These are phyloP conservation scores for Penicillium daleae DNA, from an alignment of 495 filamentous ascomycete genomes.

Conservation along the genomic window DNA sequence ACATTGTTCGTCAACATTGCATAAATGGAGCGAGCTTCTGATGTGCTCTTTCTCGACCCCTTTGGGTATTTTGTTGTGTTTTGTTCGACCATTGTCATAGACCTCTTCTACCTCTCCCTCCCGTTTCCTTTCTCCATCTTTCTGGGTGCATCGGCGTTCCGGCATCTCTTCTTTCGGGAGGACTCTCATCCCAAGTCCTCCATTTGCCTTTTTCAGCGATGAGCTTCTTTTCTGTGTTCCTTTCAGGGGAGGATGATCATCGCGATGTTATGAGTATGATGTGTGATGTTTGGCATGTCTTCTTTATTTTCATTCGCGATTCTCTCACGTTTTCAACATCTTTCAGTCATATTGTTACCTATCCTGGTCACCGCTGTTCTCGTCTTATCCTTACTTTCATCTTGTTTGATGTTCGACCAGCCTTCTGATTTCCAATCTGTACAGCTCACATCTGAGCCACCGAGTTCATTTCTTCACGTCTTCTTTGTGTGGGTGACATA, in stretches of 20 bases:
- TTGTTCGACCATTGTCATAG: slow-evolving; percentile 23
- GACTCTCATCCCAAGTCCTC: slow-evolving; percentile 14
- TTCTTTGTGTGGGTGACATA: slow-evolving; percentile 16
- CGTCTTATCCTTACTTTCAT: slow-evolving; percentile 9
- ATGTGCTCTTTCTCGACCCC: background rate
- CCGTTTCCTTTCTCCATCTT: slow-evolving; percentile 24
- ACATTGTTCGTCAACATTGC: slow-evolving; percentile 72
- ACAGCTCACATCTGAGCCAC: background rate
- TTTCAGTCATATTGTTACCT: background rate
- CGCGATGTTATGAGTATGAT: slow-evolving; percentile 35
- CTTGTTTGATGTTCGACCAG: background rate
- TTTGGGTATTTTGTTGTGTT: slow-evolving; percentile 2
- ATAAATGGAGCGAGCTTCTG: slow-evolving; percentile 28
- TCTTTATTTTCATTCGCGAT: slow-evolving; percentile 26
- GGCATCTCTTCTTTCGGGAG: slow-evolving; percentile 13
- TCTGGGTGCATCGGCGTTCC: slow-evolving; percentile 39
- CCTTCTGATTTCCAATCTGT: slow-evolving; percentile 2
- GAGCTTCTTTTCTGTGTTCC: slow-evolving; percentile 13
- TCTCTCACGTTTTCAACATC: slow-evolving; percentile 5
- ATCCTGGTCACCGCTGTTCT: background rate
- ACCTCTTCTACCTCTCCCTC: slow-evolving; percentile 16
- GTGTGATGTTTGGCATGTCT: slow-evolving; percentile 37
- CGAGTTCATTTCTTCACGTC: background rate
- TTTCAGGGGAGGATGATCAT: slow-evolving; percentile 20
- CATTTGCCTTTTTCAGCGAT: slow-evolving; percentile 30